Conservation (phyloP, 2,329 filamentous ascomycete species). For the Ophiocordyceps sinensis region DNA sequence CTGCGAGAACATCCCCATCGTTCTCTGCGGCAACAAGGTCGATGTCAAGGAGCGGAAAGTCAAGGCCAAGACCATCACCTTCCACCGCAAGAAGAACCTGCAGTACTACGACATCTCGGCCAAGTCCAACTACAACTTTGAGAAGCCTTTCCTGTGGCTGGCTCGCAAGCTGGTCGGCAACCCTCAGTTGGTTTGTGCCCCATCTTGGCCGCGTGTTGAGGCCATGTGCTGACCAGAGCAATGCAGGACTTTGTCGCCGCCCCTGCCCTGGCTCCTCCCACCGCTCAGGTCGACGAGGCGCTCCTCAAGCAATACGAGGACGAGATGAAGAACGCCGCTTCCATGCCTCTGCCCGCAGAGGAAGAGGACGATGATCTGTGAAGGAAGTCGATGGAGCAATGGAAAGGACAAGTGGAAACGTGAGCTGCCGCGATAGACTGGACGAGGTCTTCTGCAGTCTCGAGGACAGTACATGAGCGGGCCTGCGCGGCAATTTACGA, state of each 20-base stretch:
- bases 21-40: constrained; percentile 98
- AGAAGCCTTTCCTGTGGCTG: constrained; percentile 99
- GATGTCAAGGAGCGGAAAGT: constrained; percentile 99
- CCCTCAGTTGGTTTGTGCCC: constrained; percentile 27
- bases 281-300: constrained; percentile 73
- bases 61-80: constrained; percentile 99
- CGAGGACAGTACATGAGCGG: constrained; percentile 16
- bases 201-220: neutral
- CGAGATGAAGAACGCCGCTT: constrained; percentile 74
- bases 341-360: constrained; percentile 85
- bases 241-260: constrained; percentile 87
- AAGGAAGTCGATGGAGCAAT: constrained; percentile 18
- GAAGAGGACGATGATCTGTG: constrained; percentile 62
- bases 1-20: constrained; percentile 98
- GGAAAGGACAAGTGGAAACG: constrained; percentile 7
- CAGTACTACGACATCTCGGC: constrained; percentile 99
- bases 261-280: constrained; percentile 84
- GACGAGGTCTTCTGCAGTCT: constrained; percentile 5
- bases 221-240: constrained; percentile 10
- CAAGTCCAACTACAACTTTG: constrained; percentile 99
- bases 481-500: constrained; percentile 24
- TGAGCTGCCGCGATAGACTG: constrained; percentile 10
- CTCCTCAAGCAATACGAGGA: constrained; percentile 70
- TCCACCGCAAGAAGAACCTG: constrained; percentile 99
- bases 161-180: constrained; percentile 97